These are phyloP conservation scores for Nematocida sp. DNA, from an alignment of 371 early-diverging fungal species.

Conservation along the genomic window DNA sequence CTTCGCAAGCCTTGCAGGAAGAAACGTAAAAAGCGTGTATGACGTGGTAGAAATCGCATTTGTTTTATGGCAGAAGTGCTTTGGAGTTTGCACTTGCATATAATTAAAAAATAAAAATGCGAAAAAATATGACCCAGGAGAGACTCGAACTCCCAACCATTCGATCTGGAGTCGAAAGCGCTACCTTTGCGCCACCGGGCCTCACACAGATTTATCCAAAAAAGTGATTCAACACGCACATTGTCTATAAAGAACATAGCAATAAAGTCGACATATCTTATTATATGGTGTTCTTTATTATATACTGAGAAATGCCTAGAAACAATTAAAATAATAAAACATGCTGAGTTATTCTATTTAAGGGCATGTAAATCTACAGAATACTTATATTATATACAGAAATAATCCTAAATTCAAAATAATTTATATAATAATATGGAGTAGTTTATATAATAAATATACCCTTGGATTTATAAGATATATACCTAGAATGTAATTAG, in stretches of 20 bases:
- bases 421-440: too few species aligned
- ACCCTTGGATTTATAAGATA: too few species aligned
- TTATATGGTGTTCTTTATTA: too few species aligned
- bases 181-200: conserved; percentile 70
- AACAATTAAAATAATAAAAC: too few species aligned
- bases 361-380: too few species aligned
- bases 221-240: neutral
- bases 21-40: conserved; percentile 76
- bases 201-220: neutral
- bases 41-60: conserved; percentile 35
- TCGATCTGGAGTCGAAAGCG: conserved; percentile 70
- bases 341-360: too few species aligned
- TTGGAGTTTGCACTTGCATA: conserved; percentile 26
- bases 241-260: neutral
- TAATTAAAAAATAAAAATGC: conserved; percentile 12
- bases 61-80: conserved; percentile 6
- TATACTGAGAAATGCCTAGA: too few species aligned
- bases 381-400: too few species aligned
- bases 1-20: conserved; percentile 83
- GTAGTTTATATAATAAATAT: too few species aligned
- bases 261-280: too few species aligned
- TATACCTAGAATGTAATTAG: too few species aligned
- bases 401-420: too few species aligned
- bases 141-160: conserved; percentile 69
- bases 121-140: conserved; percentile 64